Conservation (phyloP, 179 eudicot species). For the Drosera spatulata region DNA sequence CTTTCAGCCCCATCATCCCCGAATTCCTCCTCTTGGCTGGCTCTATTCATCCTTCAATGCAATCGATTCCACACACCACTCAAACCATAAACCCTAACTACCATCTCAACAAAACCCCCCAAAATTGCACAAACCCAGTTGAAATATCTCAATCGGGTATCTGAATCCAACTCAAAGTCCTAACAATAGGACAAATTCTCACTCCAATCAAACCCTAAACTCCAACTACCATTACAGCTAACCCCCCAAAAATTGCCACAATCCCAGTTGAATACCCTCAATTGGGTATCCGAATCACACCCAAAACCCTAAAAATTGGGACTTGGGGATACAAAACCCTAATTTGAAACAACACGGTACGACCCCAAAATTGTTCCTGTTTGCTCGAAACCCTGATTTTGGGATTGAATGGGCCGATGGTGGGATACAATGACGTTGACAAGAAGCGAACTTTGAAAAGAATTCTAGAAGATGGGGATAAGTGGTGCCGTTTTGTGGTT, state of each 20-base stretch:
- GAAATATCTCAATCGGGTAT: too few species aligned
- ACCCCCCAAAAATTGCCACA: not conserved
- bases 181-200: not conserved
- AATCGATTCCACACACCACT: not conserved
- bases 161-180: too few species aligned
- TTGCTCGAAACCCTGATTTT: not conserved
- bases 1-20: slow-evolving; percentile 4
- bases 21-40: slow-evolving; percentile 11
- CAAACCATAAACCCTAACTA: not conserved
- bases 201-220: not conserved
- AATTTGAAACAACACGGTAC: not conserved
- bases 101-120: too few species aligned
- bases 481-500: not conserved
- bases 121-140: not conserved
- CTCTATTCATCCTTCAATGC: slow-evolving; percentile 22
- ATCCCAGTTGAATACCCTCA: too few species aligned
- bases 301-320: not conserved
- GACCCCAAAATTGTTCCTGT: not conserved
- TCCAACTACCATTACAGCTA: not conserved
- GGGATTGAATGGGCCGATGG: too few species aligned
- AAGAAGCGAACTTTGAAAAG: not conserved
- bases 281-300: too few species aligned
- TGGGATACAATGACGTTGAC: too few species aligned
- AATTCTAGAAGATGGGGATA: slow-evolving; percentile 1
- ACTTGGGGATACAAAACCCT: not conserved